Evolutionary conservation across 2,329 filamentous ascomycete genomes (phyloP).

Genomic region (Aschersonia sp.): DNA sequence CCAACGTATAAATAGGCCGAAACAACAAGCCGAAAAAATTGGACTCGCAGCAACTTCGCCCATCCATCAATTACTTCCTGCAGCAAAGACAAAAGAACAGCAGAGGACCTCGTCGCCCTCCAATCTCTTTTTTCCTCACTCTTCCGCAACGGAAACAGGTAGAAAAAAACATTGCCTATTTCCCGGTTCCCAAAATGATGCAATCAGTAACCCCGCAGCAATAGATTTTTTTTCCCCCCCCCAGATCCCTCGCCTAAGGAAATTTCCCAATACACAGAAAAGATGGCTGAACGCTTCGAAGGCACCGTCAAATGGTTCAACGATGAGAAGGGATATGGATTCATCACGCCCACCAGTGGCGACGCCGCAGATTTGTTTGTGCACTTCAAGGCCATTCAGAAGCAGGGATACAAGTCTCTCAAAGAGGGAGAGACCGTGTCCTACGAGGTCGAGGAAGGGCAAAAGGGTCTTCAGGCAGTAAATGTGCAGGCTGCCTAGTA

Average conservation of each 20-base stretch:
- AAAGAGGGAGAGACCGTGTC: slow-evolving; percentile 7
- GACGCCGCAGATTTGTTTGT: slow-evolving; percentile 6
- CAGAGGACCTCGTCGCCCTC: too few relatives aligned
- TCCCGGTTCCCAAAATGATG: neutral
- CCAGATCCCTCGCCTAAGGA: neutral
- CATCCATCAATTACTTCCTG: neutral
- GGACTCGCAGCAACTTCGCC: neutral
- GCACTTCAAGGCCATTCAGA: slow-evolving; percentile 7
- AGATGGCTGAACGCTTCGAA: slow-evolving; percentile 5
- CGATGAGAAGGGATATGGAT: slow-evolving; percentile 9
- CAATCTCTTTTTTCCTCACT: too few relatives aligned
- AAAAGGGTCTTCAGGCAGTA: slow-evolving; percentile 7
- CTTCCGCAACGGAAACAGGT: too few relatives aligned
- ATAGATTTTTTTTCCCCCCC: neutral
- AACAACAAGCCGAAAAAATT: neutral
- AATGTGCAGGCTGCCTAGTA: neutral
- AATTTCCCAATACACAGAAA: neutral
- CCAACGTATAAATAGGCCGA: neutral
- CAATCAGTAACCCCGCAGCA: neutral
- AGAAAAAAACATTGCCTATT: too few relatives aligned
- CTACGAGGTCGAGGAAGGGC: slow-evolving; percentile 5
- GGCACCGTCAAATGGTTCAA: slow-evolving; percentile 9
- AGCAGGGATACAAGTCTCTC: slow-evolving; percentile 7
- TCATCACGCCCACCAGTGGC: slow-evolving; percentile 5
- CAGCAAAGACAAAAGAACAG: too few relatives aligned